Evolutionary conservation across 2,329 filamentous ascomycete species (phyloP).

Genomic region (Aureobasidium sp.): DNA sequence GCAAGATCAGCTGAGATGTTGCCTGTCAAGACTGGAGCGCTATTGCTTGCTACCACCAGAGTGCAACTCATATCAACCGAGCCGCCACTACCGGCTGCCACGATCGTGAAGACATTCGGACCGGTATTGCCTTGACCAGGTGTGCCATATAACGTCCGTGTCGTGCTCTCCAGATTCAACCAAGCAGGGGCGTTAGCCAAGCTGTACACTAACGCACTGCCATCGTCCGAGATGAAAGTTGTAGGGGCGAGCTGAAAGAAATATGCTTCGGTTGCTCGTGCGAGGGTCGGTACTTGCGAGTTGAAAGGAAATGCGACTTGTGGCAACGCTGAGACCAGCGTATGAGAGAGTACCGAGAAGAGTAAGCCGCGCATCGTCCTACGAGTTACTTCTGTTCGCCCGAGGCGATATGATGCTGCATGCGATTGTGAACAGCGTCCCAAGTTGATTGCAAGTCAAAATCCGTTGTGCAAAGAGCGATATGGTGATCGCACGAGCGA

Average conservation of each 20-base stretch:
- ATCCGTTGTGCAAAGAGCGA: not conserved
- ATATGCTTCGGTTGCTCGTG: slow-evolving; percentile 60
- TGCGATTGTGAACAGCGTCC: not conserved
- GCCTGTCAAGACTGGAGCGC: slow-evolving; percentile 48
- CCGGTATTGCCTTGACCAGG: slow-evolving; percentile 54
- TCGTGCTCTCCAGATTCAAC: slow-evolving; percentile 62
- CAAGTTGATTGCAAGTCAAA: not conserved
- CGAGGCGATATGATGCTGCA: not conserved
- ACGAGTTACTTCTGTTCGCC: not conserved
- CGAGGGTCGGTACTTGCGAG: slow-evolving; percentile 74
- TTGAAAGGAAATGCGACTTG: slow-evolving; percentile 65
- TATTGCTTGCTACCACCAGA: slow-evolving; percentile 59
- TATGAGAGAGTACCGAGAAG: not conserved
- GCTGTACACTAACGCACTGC: slow-evolving; percentile 55
- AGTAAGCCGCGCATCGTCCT: not conserved
- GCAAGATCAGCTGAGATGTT: slow-evolving; percentile 54
- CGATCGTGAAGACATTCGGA: slow-evolving; percentile 56
- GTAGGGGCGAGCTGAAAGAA: slow-evolving; percentile 64
- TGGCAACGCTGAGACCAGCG: slow-evolving; percentile 21
- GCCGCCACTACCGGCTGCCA: slow-evolving; percentile 61
- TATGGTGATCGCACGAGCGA: not conserved
- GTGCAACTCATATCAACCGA: slow-evolving; percentile 59
- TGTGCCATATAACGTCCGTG: slow-evolving; percentile 63
- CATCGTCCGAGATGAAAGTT: slow-evolving; percentile 60
- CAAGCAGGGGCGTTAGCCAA: slow-evolving; percentile 62